phyloP scores from a whole-genome alignment of 345 rosid species.

The Aegle marmelos region DNA sequence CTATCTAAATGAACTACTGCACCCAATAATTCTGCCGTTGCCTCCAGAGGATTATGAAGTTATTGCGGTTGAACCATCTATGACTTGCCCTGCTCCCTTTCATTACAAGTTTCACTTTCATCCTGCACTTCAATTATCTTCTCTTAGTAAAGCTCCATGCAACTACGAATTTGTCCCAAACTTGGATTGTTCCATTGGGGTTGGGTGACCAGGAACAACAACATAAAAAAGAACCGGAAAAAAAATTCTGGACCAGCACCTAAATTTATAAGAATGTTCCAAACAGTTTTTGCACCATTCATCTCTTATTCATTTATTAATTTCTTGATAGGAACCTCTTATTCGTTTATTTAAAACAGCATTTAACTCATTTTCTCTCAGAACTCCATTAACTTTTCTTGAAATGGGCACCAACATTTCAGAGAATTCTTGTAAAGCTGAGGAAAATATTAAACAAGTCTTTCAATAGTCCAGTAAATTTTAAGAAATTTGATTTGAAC shows the following conservation, averaged over 20 bases:
- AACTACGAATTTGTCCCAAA: background rate
- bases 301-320: too few relatives aligned
- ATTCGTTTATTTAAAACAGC: background rate
- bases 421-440: background rate
- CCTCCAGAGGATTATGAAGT: background rate
- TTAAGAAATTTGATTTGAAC: background rate
- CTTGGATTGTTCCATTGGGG: background rate
- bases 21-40: background rate
- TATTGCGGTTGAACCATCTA: background rate
- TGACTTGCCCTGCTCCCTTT: background rate
- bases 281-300: too few relatives aligned
- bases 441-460: background rate
- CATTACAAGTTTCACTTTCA: background rate
- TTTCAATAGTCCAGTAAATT: background rate
- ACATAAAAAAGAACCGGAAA: too few relatives aligned
- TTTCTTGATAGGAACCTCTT: too few relatives aligned
- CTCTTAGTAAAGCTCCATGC: background rate
- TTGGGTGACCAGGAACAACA: background rate
- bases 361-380: background rate
- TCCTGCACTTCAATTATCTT: background rate
- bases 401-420: background rate
- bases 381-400: background rate
- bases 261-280: background rate
- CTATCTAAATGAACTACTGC: background rate
- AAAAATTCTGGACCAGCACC: background rate